Percentiles rank a stretch among this genome's conserved stretches.
These are phyloP conservation scores for Alloascoidea africana DNA, from an alignment of 805 yeast species.

Conservation along the genomic window DNA sequence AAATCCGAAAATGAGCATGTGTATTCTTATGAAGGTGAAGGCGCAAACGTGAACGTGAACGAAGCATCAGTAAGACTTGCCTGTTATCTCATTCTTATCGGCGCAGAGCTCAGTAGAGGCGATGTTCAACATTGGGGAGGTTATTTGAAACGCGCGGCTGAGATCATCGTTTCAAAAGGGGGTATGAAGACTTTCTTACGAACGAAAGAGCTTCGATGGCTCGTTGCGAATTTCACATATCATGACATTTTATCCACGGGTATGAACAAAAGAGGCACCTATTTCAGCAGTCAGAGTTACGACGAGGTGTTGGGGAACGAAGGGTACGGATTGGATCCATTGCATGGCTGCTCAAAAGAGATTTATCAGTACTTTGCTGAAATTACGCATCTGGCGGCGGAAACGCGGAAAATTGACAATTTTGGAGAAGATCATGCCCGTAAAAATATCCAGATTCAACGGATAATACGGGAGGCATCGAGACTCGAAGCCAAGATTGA, in stretches of 20 bases:
- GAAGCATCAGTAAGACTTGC: constrained; percentile 33
- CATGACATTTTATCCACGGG: constrained; percentile 58
- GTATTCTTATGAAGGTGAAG: constrained; percentile 6
- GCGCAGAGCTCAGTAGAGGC: constrained; percentile 75
- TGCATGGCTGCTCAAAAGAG: constrained; percentile 59
- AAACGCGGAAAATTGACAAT: constrained; percentile 25
- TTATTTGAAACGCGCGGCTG: constrained; percentile 50
- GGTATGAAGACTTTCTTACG: constrained; percentile 37
- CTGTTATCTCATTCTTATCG: constrained; percentile 49
- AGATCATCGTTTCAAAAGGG: constrained; percentile 42
- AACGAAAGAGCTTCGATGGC: constrained; percentile 49
- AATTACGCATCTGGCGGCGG: constrained; percentile 43
- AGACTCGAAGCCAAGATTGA: constrained; percentile 33
- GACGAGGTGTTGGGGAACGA: constrained; percentile 27
- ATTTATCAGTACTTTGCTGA: constrained; percentile 55
- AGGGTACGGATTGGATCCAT: constrained; percentile 40
- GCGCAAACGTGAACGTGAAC: constrained; percentile 7
- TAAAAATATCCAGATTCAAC: constrained; percentile 13
- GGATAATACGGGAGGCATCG: constrained; percentile 12
- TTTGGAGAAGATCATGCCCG: constrained; percentile 9
- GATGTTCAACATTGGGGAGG: constrained; percentile 67
- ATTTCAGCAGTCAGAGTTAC: constrained; percentile 48
- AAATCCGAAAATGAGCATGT: constrained; percentile 2
- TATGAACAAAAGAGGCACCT: constrained; percentile 40
- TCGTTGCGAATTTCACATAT: constrained; percentile 65